Evolutionary conservation across 2,329 filamentous ascomycete genomes (phyloP).

Genomic region (Cladosporium oxysporum): DNA sequence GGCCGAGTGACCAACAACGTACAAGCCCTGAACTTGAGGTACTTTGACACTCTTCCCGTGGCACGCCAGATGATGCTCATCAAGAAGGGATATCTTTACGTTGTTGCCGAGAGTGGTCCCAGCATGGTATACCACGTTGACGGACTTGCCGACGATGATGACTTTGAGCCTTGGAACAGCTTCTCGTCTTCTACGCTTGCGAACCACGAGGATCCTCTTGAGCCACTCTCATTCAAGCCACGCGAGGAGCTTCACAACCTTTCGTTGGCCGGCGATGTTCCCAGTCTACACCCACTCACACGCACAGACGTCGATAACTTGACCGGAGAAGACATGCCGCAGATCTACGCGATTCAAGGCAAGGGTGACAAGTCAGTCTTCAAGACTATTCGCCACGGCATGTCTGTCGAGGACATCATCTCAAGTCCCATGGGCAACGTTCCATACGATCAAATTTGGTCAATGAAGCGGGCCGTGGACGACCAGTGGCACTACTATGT

Average conservation of each 20-base stretch:
- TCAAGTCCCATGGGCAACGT: constrained; percentile 33
- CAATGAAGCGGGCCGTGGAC: constrained; percentile 77
- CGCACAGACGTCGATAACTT: constrained; percentile 91
- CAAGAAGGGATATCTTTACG: constrained; percentile 93
- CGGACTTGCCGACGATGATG: constrained; percentile 92
- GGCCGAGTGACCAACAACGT: constrained; percentile 81
- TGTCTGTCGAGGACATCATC: constrained; percentile 76
- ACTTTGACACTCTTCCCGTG: constrained; percentile 93
- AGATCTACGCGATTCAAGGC: constrained; percentile 92
- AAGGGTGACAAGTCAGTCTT: constrained; percentile 87
- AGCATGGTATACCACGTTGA: constrained; percentile 97
- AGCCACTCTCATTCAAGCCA: constrained; percentile 82
- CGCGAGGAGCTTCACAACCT: constrained; percentile 77
- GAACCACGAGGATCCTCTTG: constrained; percentile 70
- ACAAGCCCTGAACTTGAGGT: constrained; percentile 84
- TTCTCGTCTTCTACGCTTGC: constrained; percentile 64
- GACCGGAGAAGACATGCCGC: constrained; percentile 88
- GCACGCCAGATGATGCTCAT: constrained; percentile 87
- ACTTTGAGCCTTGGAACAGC: constrained; percentile 66
- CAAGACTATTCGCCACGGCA: constrained; percentile 85
- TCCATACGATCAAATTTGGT: constrained; percentile 69
- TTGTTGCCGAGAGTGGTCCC: constrained; percentile 89
- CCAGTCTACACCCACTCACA: constrained; percentile 83
- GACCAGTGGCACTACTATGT: constrained; percentile 95
- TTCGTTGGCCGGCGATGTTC: constrained; percentile 53